Conservation (phyloP, 1,284 basidiomycete genomes). For the Exsudoporus floridanus region DNA sequence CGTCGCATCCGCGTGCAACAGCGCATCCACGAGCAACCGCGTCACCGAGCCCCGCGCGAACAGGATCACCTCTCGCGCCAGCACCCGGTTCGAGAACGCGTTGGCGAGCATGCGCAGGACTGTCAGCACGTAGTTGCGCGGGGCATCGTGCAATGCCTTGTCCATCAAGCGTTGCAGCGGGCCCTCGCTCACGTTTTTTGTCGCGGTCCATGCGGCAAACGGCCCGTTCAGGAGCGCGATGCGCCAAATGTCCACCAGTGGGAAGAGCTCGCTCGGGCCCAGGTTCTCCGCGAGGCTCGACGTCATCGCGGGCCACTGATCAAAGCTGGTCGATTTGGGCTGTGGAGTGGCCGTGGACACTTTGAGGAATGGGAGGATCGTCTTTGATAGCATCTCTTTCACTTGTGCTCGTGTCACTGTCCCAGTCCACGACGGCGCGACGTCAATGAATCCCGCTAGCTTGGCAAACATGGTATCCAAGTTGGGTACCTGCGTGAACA, state of each 20-base stretch:
- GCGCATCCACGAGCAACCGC: conserved; percentile 57
- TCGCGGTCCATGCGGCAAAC: conserved; percentile 52
- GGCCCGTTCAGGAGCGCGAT: conserved; percentile 67
- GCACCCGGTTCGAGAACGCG: conserved; percentile 54
- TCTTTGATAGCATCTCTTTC: conserved; percentile 49
- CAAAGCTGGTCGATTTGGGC: conserved; percentile 13
- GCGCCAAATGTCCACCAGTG: conserved; percentile 82
- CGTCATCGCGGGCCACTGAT: conserved; percentile 41
- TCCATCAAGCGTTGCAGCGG: conserved; percentile 46
- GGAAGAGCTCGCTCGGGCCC: conserved; percentile 66
- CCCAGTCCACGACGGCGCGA: conserved; percentile 36
- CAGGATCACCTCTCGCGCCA: conserved; percentile 54
- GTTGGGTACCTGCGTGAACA: conserved; percentile 70
- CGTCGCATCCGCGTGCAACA: conserved; percentile 65
- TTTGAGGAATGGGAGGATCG: conserved; percentile 69
- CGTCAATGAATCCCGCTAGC: conserved; percentile 62
- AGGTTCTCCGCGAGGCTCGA: conserved; percentile 47
- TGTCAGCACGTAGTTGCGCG: conserved; percentile 65
- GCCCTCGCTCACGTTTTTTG: conserved; percentile 34
- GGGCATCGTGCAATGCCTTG: conserved; percentile 38
- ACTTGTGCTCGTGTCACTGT: conserved; percentile 41
- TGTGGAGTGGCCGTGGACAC: conserved; percentile 39
- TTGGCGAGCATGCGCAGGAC: conserved; percentile 76
- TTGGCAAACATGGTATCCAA: conserved; percentile 66
- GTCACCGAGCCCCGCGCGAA: conserved; percentile 42